Conservation (phyloP, 371 early-diverging fungal species). For the Mucor saturninus region DNA sequence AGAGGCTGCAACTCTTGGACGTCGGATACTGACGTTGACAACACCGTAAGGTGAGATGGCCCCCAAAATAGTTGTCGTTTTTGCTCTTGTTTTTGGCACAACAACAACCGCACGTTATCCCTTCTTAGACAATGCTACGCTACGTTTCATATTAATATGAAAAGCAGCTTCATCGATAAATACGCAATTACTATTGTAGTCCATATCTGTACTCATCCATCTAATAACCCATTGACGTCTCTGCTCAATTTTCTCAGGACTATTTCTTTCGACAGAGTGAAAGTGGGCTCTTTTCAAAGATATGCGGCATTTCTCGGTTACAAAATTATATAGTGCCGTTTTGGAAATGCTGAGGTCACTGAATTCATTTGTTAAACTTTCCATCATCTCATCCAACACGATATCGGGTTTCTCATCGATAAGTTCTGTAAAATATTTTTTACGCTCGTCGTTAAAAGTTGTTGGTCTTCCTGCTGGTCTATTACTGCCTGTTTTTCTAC, state of each 20-base stretch:
- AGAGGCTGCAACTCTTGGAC: too few species aligned
- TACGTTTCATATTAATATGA: conserved; percentile 19
- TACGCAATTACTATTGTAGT: conserved; percentile 11
- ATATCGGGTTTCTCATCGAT: conserved; percentile 18
- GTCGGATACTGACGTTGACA: conserved; percentile 2
- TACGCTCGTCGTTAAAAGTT: conserved; percentile 19
- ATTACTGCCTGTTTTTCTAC: conserved; percentile 4
- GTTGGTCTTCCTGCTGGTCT: conserved; percentile 25
- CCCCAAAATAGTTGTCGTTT: conserved; percentile 17
- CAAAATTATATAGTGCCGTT: conserved; percentile 1
- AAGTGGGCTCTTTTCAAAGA: conserved; percentile 11
- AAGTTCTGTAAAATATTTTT: conserved; percentile 13
- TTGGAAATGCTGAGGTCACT: conserved; percentile 1
- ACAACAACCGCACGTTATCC: neutral
- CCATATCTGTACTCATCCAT: conserved; percentile 16
- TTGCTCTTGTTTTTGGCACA: conserved; percentile 18
- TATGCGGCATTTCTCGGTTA: conserved; percentile 5
- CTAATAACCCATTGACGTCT: conserved; percentile 5
- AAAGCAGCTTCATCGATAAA: conserved; percentile 19
- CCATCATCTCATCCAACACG: conserved; percentile 10
- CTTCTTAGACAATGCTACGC: conserved; percentile 36
- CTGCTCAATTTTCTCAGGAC: conserved; percentile 2
- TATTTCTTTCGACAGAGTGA: neutral
- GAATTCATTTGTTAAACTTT: conserved; percentile 7
- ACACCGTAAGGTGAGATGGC: conserved; percentile 13